Evolutionary conservation across 73 alveolate genomes (phyloP).

Genomic region (Paramecium octaurelia): DNA sequence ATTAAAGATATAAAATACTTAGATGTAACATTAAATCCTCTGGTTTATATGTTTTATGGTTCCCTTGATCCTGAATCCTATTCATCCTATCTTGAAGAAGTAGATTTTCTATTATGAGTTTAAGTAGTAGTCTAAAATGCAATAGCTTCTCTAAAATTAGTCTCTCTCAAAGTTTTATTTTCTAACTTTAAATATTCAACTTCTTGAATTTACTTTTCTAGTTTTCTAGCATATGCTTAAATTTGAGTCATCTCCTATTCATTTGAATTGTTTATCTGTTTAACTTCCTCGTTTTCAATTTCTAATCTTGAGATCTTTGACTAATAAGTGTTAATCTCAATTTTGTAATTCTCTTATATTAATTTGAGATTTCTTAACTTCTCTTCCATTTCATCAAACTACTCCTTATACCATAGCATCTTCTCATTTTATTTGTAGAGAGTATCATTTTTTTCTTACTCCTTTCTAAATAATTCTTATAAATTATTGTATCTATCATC

Average conservation of each 20-base stretch:
- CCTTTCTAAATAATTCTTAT: conserved; percentile 7
- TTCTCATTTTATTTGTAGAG: not conserved
- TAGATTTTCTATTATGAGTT: not conserved
- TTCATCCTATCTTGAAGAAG: not conserved
- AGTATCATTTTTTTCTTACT: not conserved
- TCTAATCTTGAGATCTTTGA: not conserved
- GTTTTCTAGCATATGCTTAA: not conserved
- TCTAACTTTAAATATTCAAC: not conserved
- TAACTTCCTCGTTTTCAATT: not conserved
- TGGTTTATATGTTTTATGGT: not conserved
- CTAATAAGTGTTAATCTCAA: not conserved
- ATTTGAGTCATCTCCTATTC: not conserved
- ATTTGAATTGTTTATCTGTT: not conserved
- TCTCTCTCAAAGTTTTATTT: conserved; percentile 1
- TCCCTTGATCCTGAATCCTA: not conserved
- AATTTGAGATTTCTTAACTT: not conserved
- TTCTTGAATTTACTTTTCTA: not conserved
- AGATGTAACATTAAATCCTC: not conserved
- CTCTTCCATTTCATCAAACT: not conserved
- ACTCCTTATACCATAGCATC: conserved; percentile 4
- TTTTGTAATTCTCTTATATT: not conserved
- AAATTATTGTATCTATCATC: not conserved
- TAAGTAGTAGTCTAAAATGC: not conserved
- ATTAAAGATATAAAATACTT: not conserved
- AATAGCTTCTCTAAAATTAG: not conserved